Evolutionary conservation across 257 asterid species (phyloP), one percentile per base, ranked within the genome.

Genomic region (Solanum lycopersicoides): DNA sequence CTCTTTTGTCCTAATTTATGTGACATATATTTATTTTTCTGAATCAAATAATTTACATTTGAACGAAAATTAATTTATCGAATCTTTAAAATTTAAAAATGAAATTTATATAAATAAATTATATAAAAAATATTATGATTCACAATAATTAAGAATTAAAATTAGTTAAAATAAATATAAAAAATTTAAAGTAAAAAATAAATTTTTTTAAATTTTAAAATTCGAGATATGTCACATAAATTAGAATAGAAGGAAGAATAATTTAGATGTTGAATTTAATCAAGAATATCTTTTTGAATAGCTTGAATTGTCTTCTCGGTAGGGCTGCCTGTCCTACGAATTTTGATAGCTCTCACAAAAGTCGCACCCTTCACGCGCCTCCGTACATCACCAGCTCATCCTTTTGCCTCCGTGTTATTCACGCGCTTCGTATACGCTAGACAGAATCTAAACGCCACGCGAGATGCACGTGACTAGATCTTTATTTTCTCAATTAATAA

Each of bases 331-430:
- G 68, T 47, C 85, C 84, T 80, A 80, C 16, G 66, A 35, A 75
- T 72, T 23, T 23, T 39, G 1, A 21, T 8, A 66, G 82, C 16
- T 18, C 69, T 56, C 71, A 10, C 76, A 84, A 7, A 86, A 77
- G 87, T 87, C 79, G 82, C n/a, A 53, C 63, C 3, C 23, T 23
- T 59, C 91, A 89, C 88, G 90, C 91, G 88, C 91, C 87, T 80
- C 91, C 88, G 88, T 85, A 85, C 88, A 34, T 14, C 50, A 69
- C 32, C 37, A 53, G 59, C 72, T 63, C 34, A 37, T 74, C 20
- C 34, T 50, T 50, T 6, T 16, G 0, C 3, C 9, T 10, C 1
- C 65, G 65, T 56, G 65, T n/a, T 39, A 4, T 3, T 16, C 50
- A 76, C 83, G 83, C 59, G 59, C 83, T 76, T 72, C 3, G 7